Evolutionary conservation across 495 filamentous ascomycete genomes (phyloP), one percentile per base, ranked within the genome.

Genomic region (Cercophora samala): DNA sequence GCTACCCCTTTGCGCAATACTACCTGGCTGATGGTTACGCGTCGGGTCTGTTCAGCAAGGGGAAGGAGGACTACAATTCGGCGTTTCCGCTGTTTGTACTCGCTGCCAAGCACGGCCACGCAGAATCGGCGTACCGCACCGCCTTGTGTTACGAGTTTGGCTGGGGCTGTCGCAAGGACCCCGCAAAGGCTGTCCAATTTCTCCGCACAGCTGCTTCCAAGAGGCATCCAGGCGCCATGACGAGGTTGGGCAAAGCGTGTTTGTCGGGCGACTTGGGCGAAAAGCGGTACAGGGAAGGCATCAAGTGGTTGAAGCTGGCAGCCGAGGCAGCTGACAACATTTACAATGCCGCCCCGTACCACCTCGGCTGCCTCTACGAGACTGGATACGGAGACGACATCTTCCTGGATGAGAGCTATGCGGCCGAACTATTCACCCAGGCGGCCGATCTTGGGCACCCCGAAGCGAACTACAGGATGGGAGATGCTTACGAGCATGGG

Each of bases 131-230:
- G 54, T 99, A 97, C 79, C 90, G 95, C 62, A 89, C 94, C 58
- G 95, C 90, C 4, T 81, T 99, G 46, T 98, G 94, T 81, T 97
- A 97, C 78, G 95, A 99, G 74, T 98, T 97, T 78, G 96, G 93
- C 68, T 98, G 96, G 95, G 95, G 95, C 22, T 93, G 89, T 65
- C 86, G 92, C 42, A 92, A 91, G 66, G 94, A 97, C 73, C 88
- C 88, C 53, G 85, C 88, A 46, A 96, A 97, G 79, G 96, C 96
- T 22, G 91, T 93, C 18, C 91, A 97, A 72, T 99, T 96, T 78
- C 91, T 96, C 74, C 89, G 95, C 24, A 88, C 91, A 60, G 87
- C 93, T 1, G 94, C 96, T 15, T 91, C 92, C 3, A 97, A 97
- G 77, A 91, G 91, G 67, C 95, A 99, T 68, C 95, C 95, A 0